phyloP scores from a whole-genome alignment of 1,139 yeast genomes.

The Pichia sp. region DNA sequence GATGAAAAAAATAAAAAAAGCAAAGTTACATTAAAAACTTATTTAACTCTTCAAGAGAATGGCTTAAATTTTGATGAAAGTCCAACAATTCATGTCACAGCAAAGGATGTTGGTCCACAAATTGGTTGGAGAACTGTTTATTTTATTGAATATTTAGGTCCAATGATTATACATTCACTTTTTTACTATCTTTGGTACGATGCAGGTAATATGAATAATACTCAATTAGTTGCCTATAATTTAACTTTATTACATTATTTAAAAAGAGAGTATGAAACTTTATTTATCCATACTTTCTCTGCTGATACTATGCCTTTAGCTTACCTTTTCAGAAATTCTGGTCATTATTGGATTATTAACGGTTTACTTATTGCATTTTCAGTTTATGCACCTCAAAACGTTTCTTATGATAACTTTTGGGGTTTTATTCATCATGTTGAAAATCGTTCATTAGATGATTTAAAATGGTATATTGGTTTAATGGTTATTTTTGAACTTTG shows the following conservation, averaged over 20 bases:
- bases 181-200: constrained; percentile 41
- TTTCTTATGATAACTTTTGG: constrained; percentile 5
- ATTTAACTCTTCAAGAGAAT: constrained; percentile 32
- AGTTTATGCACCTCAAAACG: constrained; percentile 52
- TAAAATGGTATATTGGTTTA: constrained; percentile 33
- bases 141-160: constrained; percentile 83
- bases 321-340: constrained; percentile 81
- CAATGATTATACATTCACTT: constrained; percentile 71
- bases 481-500: constrained; percentile 68
- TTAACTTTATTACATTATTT: constrained; percentile 68
- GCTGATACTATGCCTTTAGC: constrained; percentile 86
- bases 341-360: constrained; percentile 86
- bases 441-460: constrained; percentile 23
- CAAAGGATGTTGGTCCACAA: constrained; percentile 91
- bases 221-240: constrained; percentile 48
- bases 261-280: constrained; percentile 85
- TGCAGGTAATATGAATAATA: constrained; percentile 38
- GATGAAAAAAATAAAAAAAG: constrained; percentile 28
- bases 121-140: constrained; percentile 88
- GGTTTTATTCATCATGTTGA: constrained; percentile 33
- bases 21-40: constrained; percentile 32
- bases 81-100: constrained; percentile 38
- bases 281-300: constrained; percentile 77
- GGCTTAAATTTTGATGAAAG: constrained; percentile 28
- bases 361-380: constrained; percentile 69